Percentiles rank a stretch among this genome's conserved stretches.
Evolutionary conservation across 1,284 basidiomycete genomes (phyloP).

Genomic region (Leccinum holopus): DNA sequence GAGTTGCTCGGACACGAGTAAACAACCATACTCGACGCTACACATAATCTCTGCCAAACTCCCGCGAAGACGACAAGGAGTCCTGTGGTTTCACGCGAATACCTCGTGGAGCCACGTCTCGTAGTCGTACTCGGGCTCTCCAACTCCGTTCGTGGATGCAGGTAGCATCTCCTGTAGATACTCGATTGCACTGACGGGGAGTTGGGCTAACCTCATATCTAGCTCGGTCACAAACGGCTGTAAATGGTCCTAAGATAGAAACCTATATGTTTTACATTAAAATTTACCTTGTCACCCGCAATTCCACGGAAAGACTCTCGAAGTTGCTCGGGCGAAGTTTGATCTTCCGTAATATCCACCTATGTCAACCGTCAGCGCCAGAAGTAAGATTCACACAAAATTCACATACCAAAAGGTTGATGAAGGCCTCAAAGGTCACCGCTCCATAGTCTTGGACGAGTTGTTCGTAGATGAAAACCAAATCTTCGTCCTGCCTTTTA

Average conservation of each 20-base stretch:
- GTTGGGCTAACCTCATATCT: slow-evolving; percentile 84
- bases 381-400: background rate
- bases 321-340: slow-evolving; percentile 89
- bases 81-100: slow-evolving; percentile 47
- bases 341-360: slow-evolving; percentile 96
- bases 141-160: slow-evolving; percentile 45
- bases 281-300: slow-evolving; percentile 81
- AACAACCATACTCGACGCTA: background rate
- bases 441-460: slow-evolving; percentile 84
- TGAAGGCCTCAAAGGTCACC: slow-evolving; percentile 92
- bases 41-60: background rate
- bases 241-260: slow-evolving; percentile 16
- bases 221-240: slow-evolving; percentile 93
- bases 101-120: slow-evolving; percentile 77
- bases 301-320: slow-evolving; percentile 93
- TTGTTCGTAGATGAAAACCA: slow-evolving; percentile 83
- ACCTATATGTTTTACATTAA: background rate
- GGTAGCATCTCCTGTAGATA: slow-evolving; percentile 84
- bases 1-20: background rate
- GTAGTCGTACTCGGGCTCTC: slow-evolving; percentile 74
- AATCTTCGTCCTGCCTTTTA: slow-evolving; percentile 70
- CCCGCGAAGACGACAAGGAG: background rate
- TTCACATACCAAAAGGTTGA: slow-evolving; percentile 78
- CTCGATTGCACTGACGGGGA: slow-evolving; percentile 77
- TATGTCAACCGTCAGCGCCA: slow-evolving; percentile 32